phyloP scores from a whole-genome alignment of 371 early-diverging fungal species.

The Mucor mucedo region DNA sequence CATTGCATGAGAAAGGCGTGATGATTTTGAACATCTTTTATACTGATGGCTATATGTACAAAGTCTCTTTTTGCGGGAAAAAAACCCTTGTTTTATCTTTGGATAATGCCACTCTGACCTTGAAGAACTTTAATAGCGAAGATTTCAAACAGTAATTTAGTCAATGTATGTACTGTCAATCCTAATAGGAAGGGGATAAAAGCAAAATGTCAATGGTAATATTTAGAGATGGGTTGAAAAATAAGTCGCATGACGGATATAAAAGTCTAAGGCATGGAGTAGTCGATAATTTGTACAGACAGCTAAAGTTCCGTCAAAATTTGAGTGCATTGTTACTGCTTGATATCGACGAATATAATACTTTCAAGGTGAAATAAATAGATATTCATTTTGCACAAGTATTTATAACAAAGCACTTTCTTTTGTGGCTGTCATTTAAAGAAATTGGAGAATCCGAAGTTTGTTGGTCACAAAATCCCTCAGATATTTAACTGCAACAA shows the following conservation, averaged over 20 bases:
- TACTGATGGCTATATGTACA: not conserved
- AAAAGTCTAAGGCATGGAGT: constrained; percentile 1
- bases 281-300: not conserved
- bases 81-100: not conserved
- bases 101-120: not conserved
- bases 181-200: not conserved
- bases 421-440: not conserved
- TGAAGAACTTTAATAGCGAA: not conserved
- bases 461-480: not conserved
- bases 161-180: not conserved
- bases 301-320: not conserved
- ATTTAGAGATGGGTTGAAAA: constrained; percentile 4
- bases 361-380: too few relatives aligned
- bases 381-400: too few relatives aligned
- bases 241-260: not conserved
- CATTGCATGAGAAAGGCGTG: not conserved
- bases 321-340: not conserved
- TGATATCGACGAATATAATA: too few relatives aligned
- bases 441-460: not conserved
- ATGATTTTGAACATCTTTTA: not conserved
- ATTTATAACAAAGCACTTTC: not conserved
- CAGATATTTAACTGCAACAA: not conserved
- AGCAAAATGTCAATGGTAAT: not conserved
- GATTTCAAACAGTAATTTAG: constrained; percentile 6
- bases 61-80: not conserved